Evolutionary conservation across 2,329 filamentous ascomycete genomes (phyloP), one percentile per base, ranked within the genome.

Genomic region (Daldinia eschscholtzii): DNA sequence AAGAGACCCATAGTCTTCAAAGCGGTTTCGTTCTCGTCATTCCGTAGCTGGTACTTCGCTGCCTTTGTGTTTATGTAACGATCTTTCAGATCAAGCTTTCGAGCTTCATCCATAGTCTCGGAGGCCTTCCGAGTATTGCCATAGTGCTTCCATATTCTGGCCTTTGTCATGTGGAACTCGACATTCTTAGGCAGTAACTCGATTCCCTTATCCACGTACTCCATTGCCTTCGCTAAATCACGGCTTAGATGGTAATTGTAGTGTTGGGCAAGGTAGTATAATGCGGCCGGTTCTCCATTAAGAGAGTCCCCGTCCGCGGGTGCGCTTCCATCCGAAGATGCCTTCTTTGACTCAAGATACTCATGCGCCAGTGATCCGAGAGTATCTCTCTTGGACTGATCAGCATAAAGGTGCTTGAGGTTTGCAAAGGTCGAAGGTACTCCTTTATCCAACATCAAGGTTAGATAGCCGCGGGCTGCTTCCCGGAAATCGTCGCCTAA

Each of bases 61-160:
- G 94, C 92, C 83, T 99, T 99, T 71, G 94, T 97, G 85, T 99
- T 99, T 85, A 98, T 98, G 80, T 98, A 97, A 50, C 96, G 91
- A 78, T 99, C 96, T 81, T 91, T 93, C 72, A 92, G 89, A 77
- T 99, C 97, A 70, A 98, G 86, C 70, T 89, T 87, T 59, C 96
- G 90, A 1, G 96, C 96, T 72, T 91, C 85, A 74, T 98, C 92
- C 93, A 99, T 98, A 46, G 89, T 88, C 76, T 94, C 91, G 0
- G 94, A 89, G 1, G 97, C 96, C 80, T 92, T 93, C 72, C 88
- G 83, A 5, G 91, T 82, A 76, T 98, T 90, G 26, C 95, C 96
- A 57, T 87, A 85, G 80, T 99, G 94, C 84, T 99, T 99, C 82
- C 90, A 91, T 86, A 98, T 96, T 76, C 97, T 89, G 4, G 97